Base-by-base conservation (phyloP, 192 early-diverging fungal genomes). In the Lunasporangiospora selenospora region DNA sequence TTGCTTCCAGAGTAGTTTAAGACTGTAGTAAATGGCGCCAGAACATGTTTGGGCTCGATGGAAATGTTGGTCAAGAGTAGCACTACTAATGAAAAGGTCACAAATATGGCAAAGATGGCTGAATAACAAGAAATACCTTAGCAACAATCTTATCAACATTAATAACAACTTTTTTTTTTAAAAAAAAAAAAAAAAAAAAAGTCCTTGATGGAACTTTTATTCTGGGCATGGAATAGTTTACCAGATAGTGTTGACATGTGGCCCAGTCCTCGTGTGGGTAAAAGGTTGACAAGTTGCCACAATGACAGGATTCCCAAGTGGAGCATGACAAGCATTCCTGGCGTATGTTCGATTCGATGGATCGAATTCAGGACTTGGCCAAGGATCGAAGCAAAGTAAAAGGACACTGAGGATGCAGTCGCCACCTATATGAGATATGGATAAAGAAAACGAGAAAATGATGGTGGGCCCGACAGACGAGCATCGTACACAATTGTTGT, bases 1-100 rank as follows among this genome's bases (percentile, higher is more conserved):
- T 58, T 30, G n/a, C 59, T 61, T 42, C 67, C 67, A 36, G 67
- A 70, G 38, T 70, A 70, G 31, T 70, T 70, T 27, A 70, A 16
- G 36, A 70, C 55, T 4, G 67, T 34, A 32, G 67, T 70, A 56
- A 70, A 70, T 13, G 67, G 58, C n/a, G n/a, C n/a, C n/a, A n/a
- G n/a, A n/a, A n/a, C n/a, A n/a, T n/a, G n/a, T n/a, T n/a, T n/a
- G n/a, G n/a, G n/a, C n/a, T n/a, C n/a, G n/a, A n/a, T n/a, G n/a
- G n/a, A n/a, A n/a, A n/a, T n/a, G n/a, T n/a, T n/a, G n/a, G n/a
- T n/a, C n/a, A n/a, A n/a, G 23, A 62, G 40, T 6, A 62, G 47
- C 9, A 38, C 44, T 30, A 45, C 23, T 8, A 49, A 43, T 40
- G 53, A 50, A 19, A 71, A 18, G 37, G 62, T 32, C 44, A 62